phyloP scores from a whole-genome alignment of 1,284 basidiomycete genomes.

The Ganoderma resinaceum region DNA sequence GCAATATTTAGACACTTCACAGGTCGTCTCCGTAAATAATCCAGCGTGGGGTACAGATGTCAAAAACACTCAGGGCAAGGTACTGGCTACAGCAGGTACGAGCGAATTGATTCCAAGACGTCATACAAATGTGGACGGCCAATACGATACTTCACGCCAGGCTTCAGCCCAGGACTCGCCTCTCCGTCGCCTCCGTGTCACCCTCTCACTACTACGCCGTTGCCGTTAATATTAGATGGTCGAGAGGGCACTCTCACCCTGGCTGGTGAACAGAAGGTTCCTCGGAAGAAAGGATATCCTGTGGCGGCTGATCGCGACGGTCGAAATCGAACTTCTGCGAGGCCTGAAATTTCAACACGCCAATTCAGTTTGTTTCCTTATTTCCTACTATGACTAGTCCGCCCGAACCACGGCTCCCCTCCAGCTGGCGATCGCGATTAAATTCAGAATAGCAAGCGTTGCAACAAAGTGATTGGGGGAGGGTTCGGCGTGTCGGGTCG shows the following conservation, averaged over 20 bases:
- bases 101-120: neutral
- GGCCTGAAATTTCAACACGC: neutral
- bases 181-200: slow-evolving; percentile 11
- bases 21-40: neutral
- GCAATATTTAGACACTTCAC: slow-evolving; percentile 5
- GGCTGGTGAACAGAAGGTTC: neutral
- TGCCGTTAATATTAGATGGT: slow-evolving; percentile 8
- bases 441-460: neutral
- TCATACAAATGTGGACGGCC: neutral
- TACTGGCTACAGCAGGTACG: neutral
- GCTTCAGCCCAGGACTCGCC: neutral
- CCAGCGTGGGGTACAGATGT: neutral
- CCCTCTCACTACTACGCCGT: neutral
- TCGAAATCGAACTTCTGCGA: neutral
- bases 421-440: slow-evolving; percentile 4
- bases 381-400: neutral
- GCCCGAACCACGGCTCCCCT: neutral
- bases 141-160: neutral
- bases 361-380: neutral
- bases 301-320: neutral
- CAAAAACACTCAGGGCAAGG: slow-evolving; percentile 13
- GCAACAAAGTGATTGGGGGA: neutral
- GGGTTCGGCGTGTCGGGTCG: neutral
- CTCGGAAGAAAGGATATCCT: neutral
- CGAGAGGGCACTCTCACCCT: slow-evolving; percentile 2